Conservation (phyloP, 495 filamentous ascomycete species). For the Amphirosellinia nigrospora region DNA sequence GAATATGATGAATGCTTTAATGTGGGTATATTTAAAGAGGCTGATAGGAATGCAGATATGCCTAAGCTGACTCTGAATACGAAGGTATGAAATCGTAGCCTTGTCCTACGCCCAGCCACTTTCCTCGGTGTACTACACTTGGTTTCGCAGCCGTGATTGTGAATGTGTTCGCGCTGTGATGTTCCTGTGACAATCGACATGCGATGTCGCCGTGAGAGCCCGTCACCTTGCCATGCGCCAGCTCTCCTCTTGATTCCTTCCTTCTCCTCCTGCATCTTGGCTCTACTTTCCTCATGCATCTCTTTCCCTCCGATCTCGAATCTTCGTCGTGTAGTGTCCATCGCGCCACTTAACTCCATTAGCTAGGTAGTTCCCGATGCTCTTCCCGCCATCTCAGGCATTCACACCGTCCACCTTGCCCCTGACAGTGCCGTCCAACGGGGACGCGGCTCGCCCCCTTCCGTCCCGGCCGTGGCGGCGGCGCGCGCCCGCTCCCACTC, state of each 20-base stretch:
- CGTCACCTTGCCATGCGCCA: background rate
- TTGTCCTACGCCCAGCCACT: conserved; percentile 5
- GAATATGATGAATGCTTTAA: background rate
- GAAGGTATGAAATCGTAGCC: conserved; percentile 15
- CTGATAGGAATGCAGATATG: background rate
- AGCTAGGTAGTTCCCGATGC: too few species aligned
- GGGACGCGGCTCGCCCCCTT: conserved; percentile 39
- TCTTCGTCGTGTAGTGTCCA: background rate
- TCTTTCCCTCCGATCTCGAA: background rate
- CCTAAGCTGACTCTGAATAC: conserved; percentile 19
- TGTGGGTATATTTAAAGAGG: background rate
- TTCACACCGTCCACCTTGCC: conserved; percentile 50
- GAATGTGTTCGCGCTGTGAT: background rate
- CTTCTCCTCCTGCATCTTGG: background rate
- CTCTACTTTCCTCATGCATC: background rate
- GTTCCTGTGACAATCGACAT: background rate
- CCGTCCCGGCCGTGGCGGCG: background rate
- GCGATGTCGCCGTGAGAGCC: background rate
- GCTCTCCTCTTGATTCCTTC: background rate
- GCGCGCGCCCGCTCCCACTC: conserved; percentile 80
- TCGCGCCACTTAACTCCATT: background rate
- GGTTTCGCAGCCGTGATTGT: background rate
- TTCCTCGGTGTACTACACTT: background rate
- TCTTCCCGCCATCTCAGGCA: conserved; percentile 32
- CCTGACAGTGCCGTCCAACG: conserved; percentile 48